Evolutionary conservation across 2,329 filamentous ascomycete genomes (phyloP).

Genomic region (Fusarium anthophilum): DNA sequence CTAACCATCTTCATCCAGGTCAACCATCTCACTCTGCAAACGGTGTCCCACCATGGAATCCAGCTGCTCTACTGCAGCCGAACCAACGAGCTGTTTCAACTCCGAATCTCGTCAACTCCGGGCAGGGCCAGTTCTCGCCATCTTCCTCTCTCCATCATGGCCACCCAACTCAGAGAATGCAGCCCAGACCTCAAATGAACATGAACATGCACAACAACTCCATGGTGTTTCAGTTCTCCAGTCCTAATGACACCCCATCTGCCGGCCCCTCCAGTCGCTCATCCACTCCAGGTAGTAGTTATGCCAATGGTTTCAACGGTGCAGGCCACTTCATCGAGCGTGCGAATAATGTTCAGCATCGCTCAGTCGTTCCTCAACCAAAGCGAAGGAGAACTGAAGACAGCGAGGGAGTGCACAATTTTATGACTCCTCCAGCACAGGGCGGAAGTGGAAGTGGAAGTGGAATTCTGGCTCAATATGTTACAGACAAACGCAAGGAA

Average conservation of each 20-base stretch:
- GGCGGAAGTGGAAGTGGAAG: conserved; percentile 63
- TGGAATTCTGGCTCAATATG: conserved; percentile 71
- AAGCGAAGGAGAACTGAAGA: conserved; percentile 73
- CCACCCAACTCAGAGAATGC: conserved; percentile 31
- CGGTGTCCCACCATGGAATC: conserved; percentile 52
- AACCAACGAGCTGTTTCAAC: conserved; percentile 44
- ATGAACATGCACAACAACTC: conserved; percentile 47
- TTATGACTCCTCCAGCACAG: conserved; percentile 43
- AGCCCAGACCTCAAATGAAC: conserved; percentile 40
- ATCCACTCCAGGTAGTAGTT: conserved; percentile 46
- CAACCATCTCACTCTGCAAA: conserved; percentile 42
- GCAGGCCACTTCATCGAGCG: conserved; percentile 75
- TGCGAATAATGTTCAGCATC: conserved; percentile 78
- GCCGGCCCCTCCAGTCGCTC: conserved; percentile 46
- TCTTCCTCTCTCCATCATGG: conserved; percentile 34
- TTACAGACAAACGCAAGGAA: conserved; percentile 68
- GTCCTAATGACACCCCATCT: conserved; percentile 47
- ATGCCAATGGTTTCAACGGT: conserved; percentile 47
- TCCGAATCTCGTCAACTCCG: conserved; percentile 40
- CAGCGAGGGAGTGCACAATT: conserved; percentile 53
- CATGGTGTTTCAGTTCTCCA: conserved; percentile 56
- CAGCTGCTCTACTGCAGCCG: conserved; percentile 53
- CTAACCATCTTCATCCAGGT: conserved; percentile 38
- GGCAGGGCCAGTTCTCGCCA: conserved; percentile 37
- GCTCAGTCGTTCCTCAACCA: conserved; percentile 64